Conservation (phyloP, 2,329 filamentous ascomycete species). For the Bipolaris zeicola region DNA sequence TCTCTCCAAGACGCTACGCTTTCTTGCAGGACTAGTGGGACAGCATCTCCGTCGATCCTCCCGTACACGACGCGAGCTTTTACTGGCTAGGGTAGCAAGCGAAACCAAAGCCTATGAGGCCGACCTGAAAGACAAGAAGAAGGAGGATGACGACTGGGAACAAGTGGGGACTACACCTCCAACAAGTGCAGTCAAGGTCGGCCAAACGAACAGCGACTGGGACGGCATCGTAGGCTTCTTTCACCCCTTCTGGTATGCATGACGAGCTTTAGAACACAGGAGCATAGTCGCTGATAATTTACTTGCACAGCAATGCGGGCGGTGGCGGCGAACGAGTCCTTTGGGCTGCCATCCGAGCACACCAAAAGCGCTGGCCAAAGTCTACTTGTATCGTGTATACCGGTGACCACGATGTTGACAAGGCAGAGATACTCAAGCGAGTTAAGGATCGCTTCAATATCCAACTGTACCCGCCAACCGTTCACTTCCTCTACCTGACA, state of each 20-base stretch:
- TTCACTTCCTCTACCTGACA: conserved; percentile 89
- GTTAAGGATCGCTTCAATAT: conserved; percentile 92
- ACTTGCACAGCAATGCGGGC: conserved; percentile 77
- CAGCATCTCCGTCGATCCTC: conserved; percentile 40
- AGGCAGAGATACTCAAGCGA: conserved; percentile 75
- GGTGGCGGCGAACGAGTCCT: conserved; percentile 94
- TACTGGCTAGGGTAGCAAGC: conserved; percentile 39
- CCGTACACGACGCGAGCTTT: conserved; percentile 39
- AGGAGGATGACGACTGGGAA: conserved; percentile 71
- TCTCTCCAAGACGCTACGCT: conserved; percentile 35
- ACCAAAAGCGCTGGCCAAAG: conserved; percentile 84
- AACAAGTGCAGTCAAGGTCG: conserved; percentile 53
- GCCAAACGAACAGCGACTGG: conserved; percentile 66
- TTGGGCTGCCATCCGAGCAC: conserved; percentile 92
- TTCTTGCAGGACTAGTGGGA: conserved; percentile 37
- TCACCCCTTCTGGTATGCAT: conserved; percentile 87
- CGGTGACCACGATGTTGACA: conserved; percentile 87
- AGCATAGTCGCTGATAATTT: conserved; percentile 22
- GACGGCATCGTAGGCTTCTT: conserved; percentile 92
- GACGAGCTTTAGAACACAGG: neutral
- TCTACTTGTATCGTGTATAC: conserved; percentile 94
- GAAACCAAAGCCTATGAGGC: conserved; percentile 37
- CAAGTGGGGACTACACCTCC: conserved; percentile 63
- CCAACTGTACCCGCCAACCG: conserved; percentile 76
- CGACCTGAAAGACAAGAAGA: conserved; percentile 22